phyloP scores from a whole-genome alignment of 164 flowering plant species.

The Saururus chinensis region DNA sequence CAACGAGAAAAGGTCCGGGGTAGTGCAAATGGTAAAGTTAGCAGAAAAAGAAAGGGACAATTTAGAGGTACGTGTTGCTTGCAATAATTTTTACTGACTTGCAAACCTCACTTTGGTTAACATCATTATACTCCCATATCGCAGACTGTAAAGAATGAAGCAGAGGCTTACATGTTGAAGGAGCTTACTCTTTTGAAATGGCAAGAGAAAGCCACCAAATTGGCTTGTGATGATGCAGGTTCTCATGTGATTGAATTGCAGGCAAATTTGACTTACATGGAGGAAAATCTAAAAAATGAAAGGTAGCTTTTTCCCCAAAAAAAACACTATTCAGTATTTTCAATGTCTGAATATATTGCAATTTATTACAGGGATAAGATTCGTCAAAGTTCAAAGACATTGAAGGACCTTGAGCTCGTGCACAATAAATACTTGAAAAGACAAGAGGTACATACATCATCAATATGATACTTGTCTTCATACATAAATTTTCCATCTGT shows the following conservation, averaged over 20 bases:
- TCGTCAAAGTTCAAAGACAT: slow-evolving; percentile 29
- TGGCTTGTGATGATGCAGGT: slow-evolving; percentile 63
- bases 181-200: slow-evolving; percentile 80
- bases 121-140: background rate
- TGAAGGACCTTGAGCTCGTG: slow-evolving; percentile 76
- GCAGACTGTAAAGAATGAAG: slow-evolving; percentile 89
- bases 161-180: slow-evolving; percentile 88
- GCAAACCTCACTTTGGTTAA: background rate
- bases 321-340: background rate
- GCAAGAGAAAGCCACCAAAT: slow-evolving; percentile 79
- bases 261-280: slow-evolving; percentile 40
- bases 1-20: slow-evolving; percentile 83
- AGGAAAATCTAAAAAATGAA: slow-evolving; percentile 59
- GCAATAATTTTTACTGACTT: background rate
- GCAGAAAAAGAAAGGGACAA: slow-evolving; percentile 95
- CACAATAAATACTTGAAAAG: slow-evolving; percentile 55
- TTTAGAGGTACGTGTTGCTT: slow-evolving; percentile 51
- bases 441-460: slow-evolving; percentile 53
- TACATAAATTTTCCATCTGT: no score
- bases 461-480: background rate
- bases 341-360: background rate
- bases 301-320: slow-evolving; percentile 26
- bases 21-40: slow-evolving; percentile 93
- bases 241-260: slow-evolving; percentile 41
- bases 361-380: slow-evolving; percentile 54